Evolutionary conservation across 495 filamentous ascomycete genomes (phyloP).

Genomic region (Penicillium egyptiacum): DNA sequence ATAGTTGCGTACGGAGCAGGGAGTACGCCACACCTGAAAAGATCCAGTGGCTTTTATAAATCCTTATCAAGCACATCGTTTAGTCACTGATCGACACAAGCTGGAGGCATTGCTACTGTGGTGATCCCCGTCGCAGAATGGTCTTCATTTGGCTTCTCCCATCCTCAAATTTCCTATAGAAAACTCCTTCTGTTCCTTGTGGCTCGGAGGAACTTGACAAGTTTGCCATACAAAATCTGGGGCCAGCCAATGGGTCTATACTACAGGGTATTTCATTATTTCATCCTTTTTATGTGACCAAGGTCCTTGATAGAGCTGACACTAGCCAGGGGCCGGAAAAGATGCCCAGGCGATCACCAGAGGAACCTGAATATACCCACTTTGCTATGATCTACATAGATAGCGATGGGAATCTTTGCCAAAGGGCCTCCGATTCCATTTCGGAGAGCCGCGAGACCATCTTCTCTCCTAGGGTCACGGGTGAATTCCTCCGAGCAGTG

Average conservation of each 20-base stretch:
- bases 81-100: neutral
- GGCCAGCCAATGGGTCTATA: neutral
- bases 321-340: slow-evolving; percentile 22
- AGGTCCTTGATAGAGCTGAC: neutral
- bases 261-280: slow-evolving; percentile 21
- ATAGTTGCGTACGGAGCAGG: neutral
- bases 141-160: neutral
- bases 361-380: slow-evolving; percentile 29
- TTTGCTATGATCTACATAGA: slow-evolving; percentile 45
- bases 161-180: neutral
- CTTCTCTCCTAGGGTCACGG: slow-evolving; percentile 36
- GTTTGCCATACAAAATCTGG: neutral
- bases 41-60: slow-evolving; percentile 8
- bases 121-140: neutral
- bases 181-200: neutral
- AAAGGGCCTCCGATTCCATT: slow-evolving; percentile 38
- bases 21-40: slow-evolving; percentile 4
- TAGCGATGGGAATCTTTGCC: slow-evolving; percentile 36
- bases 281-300: neutral
- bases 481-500: slow-evolving; percentile 41
- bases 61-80: neutral
- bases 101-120: neutral
- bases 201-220: neutral
- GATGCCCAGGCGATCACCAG: slow-evolving; percentile 29
- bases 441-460: slow-evolving; percentile 35